Base-by-base conservation (phyloP, 768 basidiomycete genomes). In the Termitomyces sp. region DNA sequence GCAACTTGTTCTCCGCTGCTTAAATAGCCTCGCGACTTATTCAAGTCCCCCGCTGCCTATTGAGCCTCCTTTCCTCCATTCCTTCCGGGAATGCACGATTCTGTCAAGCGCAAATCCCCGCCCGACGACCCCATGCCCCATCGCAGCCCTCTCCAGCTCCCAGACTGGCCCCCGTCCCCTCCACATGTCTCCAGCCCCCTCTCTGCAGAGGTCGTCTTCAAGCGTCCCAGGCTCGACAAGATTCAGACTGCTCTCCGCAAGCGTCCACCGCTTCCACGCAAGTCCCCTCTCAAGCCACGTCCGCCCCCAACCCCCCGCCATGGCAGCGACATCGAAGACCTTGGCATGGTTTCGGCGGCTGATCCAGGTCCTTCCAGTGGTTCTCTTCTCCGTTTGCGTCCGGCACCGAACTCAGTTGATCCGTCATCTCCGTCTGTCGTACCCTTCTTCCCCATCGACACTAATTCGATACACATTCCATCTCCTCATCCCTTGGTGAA, bases 401-500 rank as follows among this genome's bases (percentile, higher is more conserved):
- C 66, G 58, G 62, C 54, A 61, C 62, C 64, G 60, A 68, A 71
- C 41, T 67, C 72, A 37, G 64, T 59, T 72, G 74, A 63, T 65
- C 71, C 65, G 62, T 66, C 54, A 49, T 70, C 66, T 60, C 68
- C 67, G 57, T 68, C 66, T 46, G 58, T 64, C 36, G 61, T 69
- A 27, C 68, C 75, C 61, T 64, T 68, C 58, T 57, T 80, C 66
- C 66, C 79, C 63, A 61, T 81, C 68, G 79, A 80, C 68, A 67
- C 74, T 58, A 73, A 68, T 63, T 73, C 79, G 2, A 77, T 82
- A 3, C 82, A 86, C 62, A 82, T 91, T 60, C 91, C 91, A 7
- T 77, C 89, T 37, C 73, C 82, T 45, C 77, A 80, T 34, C 93
- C 95, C 0, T 81, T 88, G 45, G 91, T 96, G 69, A 94, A 91